Base-by-base conservation (phyloP, 2,329 filamentous ascomycete genomes). In the Penicillium glabrum region DNA sequence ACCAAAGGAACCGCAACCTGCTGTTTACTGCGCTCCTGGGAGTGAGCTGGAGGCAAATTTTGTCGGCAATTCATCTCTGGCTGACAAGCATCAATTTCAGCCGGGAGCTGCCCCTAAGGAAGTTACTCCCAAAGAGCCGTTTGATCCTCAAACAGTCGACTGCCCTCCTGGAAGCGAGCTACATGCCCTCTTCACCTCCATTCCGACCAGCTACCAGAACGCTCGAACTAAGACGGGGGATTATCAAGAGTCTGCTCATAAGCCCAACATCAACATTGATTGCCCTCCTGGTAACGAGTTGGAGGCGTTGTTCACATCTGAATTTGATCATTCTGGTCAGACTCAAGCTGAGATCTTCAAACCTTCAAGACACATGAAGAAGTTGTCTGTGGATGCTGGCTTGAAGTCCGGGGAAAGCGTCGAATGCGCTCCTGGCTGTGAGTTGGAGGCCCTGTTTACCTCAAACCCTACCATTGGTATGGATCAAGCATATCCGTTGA, bases 391-490 rank as follows among this genome's bases (percentile, higher is more conserved):
- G 5, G 46, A 61, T 52, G 29, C 46, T 10, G 54, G 49, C 9
- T 14, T 62, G 14, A 46, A 14, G 3, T 50, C 37, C 8, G 19
- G 51, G 7, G 35, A 14, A 3, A 58, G 56, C 26, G 26, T 61
- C 21, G 54, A 60, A n/a, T 60, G 54, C 37, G 7, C 56, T n/a
- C 56, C 58, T 10, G 60, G 58, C 21, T 55, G 49, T 51, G 62
- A 63, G 31, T 45, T 61, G 13, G 61, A 65, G 21, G 57, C 59
- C n/a, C 55, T 50, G 48, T 60, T 58, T 23, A 43, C 48, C 11
- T 53, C 57, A 6, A 46, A 39, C 3, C n/a, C 35, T 19, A 11
- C 35, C n/a, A 8, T 19, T 39, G 35, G 3, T 39, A 19, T n/a
- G 35, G 35, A n/a, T 39, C 35, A 39, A 39, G n/a, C n/a, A 19